Evolutionary conservation across 73 alveolate genomes (phyloP), one percentile per base, ranked within the genome.

Genomic region (Breviolum minutum): DNA sequence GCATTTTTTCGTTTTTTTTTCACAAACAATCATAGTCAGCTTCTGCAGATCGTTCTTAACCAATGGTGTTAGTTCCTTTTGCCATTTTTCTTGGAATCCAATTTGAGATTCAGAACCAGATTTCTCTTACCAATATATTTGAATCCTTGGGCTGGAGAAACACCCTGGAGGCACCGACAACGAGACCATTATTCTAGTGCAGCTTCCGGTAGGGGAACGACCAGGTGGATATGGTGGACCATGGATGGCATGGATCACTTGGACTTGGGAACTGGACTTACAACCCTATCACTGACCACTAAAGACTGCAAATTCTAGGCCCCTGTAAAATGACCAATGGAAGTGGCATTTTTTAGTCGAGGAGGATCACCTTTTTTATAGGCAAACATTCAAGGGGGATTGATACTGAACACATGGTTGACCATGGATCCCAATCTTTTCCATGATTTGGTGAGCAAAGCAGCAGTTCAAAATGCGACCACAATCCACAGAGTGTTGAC

Each of bases 171-270:
- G 98, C 6, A 93, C 98, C 48, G 98, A 93, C 92, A 93, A 93
- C 54, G 98, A 93, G 29, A 93, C 98, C 60, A 79, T 93, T 69
- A 93, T 93, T 61, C 24, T 93, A 30, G 77, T 93, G n/a, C 91
- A 92, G 12, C 69, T 93, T n/a, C 98, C 98, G 13, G 63, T 76
- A 32, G 97, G 29, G 11, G 88, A 54, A 20, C 77, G 77, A 17
- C 24, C 77, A 68, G 77, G 77, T 68, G 77, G 77, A 68, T 17
- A 68, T 22, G 77, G 24, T 68, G 77, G 77, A 22, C 24, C 77
- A 68, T 17, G 77, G 54, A 40, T 40, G 54, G 54, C 54, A 40
- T 40, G 54, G 54, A 2, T 2, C 54, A 40, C 40, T 71, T 11
- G 5, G 40, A 12, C 81, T 71, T n/a, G 0, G 26, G 0, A 71